These are phyloP conservation scores for Penicillium palitans DNA, from an alignment of 2,329 filamentous ascomycete genomes.

Conservation along the genomic window DNA sequence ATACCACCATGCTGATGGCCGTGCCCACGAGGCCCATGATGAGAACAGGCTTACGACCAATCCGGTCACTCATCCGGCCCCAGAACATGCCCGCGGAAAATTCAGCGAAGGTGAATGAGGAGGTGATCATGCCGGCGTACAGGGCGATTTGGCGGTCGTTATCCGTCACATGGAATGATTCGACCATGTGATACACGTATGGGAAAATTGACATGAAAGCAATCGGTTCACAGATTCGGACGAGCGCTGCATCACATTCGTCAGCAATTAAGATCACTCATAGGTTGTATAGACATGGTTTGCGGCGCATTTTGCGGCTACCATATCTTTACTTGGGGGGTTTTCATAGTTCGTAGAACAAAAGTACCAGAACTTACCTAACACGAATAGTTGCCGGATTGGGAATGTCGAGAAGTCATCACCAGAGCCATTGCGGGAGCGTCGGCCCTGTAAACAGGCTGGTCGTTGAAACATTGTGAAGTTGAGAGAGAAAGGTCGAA, in stretches of 20 bases:
- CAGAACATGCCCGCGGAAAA: slow-evolving; percentile 91
- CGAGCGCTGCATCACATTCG: slow-evolving; percentile 63
- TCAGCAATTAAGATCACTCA: slow-evolving; percentile 6
- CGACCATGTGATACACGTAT: slow-evolving; percentile 97
- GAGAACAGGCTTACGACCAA: slow-evolving; percentile 90
- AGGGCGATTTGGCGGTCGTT: slow-evolving; percentile 79
- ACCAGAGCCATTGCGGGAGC: slow-evolving; percentile 26
- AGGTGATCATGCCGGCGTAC: slow-evolving; percentile 94
- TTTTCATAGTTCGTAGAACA: slow-evolving; percentile 21
- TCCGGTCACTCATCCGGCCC: slow-evolving; percentile 86
- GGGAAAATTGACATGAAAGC: slow-evolving; percentile 99
- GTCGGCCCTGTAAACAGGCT: slow-evolving; percentile 35
- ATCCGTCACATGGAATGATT: slow-evolving; percentile 82
- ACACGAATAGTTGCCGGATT: slow-evolving; percentile 55
- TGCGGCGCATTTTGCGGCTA: slow-evolving; percentile 4
- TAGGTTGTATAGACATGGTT: background rate
- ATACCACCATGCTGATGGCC: slow-evolving; percentile 85
- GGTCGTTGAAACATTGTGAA: slow-evolving; percentile 38
- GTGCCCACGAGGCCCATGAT: slow-evolving; percentile 88
- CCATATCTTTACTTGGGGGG: background rate
- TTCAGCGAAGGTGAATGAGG: slow-evolving; percentile 92
- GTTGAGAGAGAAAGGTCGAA: background rate
- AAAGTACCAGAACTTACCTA: slow-evolving; percentile 44
- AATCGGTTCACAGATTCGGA: slow-evolving; percentile 96
- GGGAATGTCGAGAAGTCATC: slow-evolving; percentile 54